phyloP scores from a whole-genome alignment of 2,329 filamentous ascomycete species.

The Clonostachys sp. region DNA sequence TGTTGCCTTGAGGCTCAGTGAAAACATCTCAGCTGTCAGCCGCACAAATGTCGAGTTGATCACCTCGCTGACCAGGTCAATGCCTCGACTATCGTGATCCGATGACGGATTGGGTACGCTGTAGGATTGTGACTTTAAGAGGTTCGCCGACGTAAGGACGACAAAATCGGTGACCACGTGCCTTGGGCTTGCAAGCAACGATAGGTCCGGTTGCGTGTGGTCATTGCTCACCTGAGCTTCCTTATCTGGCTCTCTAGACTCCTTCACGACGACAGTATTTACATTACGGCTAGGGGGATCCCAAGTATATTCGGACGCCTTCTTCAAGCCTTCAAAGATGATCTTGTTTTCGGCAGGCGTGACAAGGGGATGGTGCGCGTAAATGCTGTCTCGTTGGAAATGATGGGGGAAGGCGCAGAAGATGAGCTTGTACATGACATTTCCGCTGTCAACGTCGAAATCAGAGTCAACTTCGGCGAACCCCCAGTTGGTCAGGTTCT shows the following conservation, averaged over 20 bases:
- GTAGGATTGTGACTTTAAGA: slow-evolving; percentile 39
- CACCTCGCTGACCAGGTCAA: slow-evolving; percentile 68
- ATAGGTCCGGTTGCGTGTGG: slow-evolving; percentile 30
- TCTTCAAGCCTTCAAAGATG: slow-evolving; percentile 64
- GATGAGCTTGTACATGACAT: slow-evolving; percentile 81
- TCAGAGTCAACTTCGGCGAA: slow-evolving; percentile 73
- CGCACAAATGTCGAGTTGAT: slow-evolving; percentile 63
- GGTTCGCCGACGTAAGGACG: slow-evolving; percentile 57
- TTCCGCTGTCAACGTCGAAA: slow-evolving; percentile 70
- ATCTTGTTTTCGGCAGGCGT: slow-evolving; percentile 68
- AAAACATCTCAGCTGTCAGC: slow-evolving; percentile 59
- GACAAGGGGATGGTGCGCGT: slow-evolving; percentile 72
- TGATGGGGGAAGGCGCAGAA: slow-evolving; percentile 75
- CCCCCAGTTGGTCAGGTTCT: slow-evolving; percentile 79
- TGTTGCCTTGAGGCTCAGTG: slow-evolving; percentile 61
- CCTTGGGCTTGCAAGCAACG: slow-evolving; percentile 58
- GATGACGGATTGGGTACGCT: slow-evolving; percentile 7
- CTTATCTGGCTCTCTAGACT: slow-evolving; percentile 51
- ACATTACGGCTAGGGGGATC: slow-evolving; percentile 49
- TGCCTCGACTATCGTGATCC: slow-evolving; percentile 49
- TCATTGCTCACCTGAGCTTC: slow-evolving; percentile 53
- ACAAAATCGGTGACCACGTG: slow-evolving; percentile 62
- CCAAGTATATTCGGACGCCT: slow-evolving; percentile 66
- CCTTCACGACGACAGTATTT: slow-evolving; percentile 29
- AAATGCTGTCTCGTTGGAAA: slow-evolving; percentile 74